Evolutionary conservation across 163 green algal species (phyloP).

Genomic region (Coccomyxa subellipsoidea): DNA sequence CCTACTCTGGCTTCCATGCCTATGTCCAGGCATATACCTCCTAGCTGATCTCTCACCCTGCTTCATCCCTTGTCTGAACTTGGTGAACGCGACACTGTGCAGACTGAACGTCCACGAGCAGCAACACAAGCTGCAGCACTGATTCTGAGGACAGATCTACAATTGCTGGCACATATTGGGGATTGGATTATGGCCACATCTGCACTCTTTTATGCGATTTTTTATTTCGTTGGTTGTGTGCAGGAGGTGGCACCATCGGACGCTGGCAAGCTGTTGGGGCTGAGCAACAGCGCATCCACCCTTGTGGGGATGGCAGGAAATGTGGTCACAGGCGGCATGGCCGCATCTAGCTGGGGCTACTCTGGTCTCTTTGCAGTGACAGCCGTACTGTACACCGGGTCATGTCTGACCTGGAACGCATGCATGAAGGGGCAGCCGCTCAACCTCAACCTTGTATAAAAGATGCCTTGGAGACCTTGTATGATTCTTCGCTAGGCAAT

Average conservation of each 20-base stretch:
- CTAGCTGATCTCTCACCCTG: not conserved
- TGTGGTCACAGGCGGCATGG: constrained; percentile 49
- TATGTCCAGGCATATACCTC: constrained; percentile 30
- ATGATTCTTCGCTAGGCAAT: too few species aligned
- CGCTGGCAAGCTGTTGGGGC: constrained; percentile 49
- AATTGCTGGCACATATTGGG: too few species aligned
- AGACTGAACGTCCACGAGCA: too few species aligned
- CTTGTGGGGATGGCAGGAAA: constrained; percentile 66
- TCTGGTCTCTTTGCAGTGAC: not conserved
- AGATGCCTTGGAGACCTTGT: too few species aligned
- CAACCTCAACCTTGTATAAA: too few species aligned
- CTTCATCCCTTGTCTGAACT: too few species aligned
- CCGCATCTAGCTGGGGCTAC: not conserved
- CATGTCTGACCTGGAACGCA: not conserved
- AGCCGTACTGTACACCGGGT: not conserved
- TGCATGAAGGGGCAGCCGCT: not conserved
- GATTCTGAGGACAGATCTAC: too few species aligned
- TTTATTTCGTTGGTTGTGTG: not conserved
- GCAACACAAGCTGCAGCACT: too few species aligned
- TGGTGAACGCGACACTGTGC: too few species aligned
- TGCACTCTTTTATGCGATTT: too few species aligned
- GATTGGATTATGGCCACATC: too few species aligned
- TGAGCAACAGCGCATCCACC: constrained; percentile 58
- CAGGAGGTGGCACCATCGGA: constrained; percentile 40
- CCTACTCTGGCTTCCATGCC: constrained; percentile 58